Evolutionary conservation across 2,329 filamentous ascomycete species (phyloP).

Genomic region (Alternaria gansuensis): DNA sequence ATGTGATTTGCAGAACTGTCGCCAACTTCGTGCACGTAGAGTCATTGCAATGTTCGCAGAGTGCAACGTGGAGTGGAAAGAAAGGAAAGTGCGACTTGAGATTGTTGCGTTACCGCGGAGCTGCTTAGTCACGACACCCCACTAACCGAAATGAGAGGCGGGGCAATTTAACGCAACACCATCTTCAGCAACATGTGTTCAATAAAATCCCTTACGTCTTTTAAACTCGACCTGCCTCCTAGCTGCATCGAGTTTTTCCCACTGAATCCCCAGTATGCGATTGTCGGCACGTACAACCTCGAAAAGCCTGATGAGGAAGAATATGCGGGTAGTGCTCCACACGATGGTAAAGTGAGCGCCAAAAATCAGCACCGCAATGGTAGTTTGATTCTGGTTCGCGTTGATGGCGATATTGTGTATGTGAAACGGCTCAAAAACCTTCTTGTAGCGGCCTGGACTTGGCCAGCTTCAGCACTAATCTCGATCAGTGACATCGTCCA

Average conservation of each 20-base stretch:
- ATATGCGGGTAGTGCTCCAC: slow-evolving; percentile 29
- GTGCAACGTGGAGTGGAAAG: not conserved
- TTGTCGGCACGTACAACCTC: slow-evolving; percentile 87
- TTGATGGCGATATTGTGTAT: slow-evolving; percentile 66
- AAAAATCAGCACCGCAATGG: slow-evolving; percentile 73
- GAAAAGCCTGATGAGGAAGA: slow-evolving; percentile 58
- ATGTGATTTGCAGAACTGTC: not conserved
- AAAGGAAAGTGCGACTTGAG: not conserved
- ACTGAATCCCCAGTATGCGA: slow-evolving; percentile 68
- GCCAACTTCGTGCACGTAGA: not conserved
- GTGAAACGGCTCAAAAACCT: slow-evolving; percentile 38
- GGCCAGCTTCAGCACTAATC: slow-evolving; percentile 4
- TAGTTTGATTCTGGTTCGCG: slow-evolving; percentile 72
- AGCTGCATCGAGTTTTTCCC: slow-evolving; percentile 82
- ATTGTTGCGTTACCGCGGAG: not conserved
- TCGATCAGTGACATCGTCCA: slow-evolving; percentile 58
- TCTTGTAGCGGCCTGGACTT: not conserved
- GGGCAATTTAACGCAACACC: slow-evolving; percentile 13
- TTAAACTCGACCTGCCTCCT: slow-evolving; percentile 72
- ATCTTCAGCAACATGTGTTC: slow-evolving; percentile 38
- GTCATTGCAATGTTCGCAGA: not conserved
- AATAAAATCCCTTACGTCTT: slow-evolving; percentile 58
- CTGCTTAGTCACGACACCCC: slow-evolving; percentile 29
- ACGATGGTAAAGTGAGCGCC: slow-evolving; percentile 28
- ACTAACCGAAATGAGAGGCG: slow-evolving; percentile 30